Evolutionary conservation across 1,284 basidiomycete genomes (phyloP), one percentile per base, ranked within the genome.

Genomic region (Heterobasidion occidentale): DNA sequence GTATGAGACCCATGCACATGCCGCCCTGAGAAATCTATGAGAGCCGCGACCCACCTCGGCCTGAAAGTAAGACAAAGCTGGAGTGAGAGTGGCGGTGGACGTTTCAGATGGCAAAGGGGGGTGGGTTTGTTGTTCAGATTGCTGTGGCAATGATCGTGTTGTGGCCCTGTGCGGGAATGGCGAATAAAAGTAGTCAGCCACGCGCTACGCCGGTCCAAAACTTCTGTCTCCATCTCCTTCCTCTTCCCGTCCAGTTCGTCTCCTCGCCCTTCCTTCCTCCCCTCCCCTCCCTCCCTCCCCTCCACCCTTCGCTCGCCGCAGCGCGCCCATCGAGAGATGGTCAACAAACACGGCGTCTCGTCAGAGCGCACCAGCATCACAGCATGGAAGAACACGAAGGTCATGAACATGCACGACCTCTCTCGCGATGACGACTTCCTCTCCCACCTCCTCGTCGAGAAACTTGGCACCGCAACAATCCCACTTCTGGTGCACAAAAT

Each of bases 401-500:
- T 86, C 62, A 92, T 92, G 90, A 88, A 90, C 74, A 86, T 90
- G 77, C 79, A 79, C 69, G 89, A 92, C 79, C 80, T 92, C 58
- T 87, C 88, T 62, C 84, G 82, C 70, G 90, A 92, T 73, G 89
- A 92, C 70, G 89, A 92, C 72, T 92, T 91, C 70, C 82, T 92
- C 68, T 88, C 85, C 66, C 86, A 90, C 71, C 77, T 92, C 50
- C 81, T 92, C 58, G 86, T 92, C 60, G 89, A 92, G 74, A 91
- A 91, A 64, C 79, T 92, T 36, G 88, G 89, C 45, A 88, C 88
- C 3, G 84, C 85, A 35, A 75, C 71, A 33, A 83, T 86, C 5
- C 90, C 88, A 36, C 77, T 92, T 53, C 79, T 86, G 56, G 90
- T 92, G 9, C 89, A 92, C 75, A 90, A 90, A 71, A 92, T 92